A percentile compares a stretch with the other conserved stretches of the same genome.
Conservation (phyloP, 768 basidiomycete species). For the Boletus bicolor region DNA sequence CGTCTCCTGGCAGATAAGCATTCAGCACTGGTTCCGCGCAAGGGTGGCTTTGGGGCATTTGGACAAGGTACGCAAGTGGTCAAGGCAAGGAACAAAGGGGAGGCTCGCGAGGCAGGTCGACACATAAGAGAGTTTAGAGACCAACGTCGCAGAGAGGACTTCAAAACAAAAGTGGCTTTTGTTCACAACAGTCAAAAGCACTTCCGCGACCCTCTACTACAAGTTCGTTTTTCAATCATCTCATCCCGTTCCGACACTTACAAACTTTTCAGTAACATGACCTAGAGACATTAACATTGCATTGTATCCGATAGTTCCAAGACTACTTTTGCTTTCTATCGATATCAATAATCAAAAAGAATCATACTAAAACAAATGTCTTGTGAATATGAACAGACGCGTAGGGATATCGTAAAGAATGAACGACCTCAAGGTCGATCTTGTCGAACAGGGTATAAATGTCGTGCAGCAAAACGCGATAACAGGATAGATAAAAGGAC, state of each 20-base stretch:
- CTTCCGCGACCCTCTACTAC: constrained; percentile 69
- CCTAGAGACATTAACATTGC: constrained; percentile 4
- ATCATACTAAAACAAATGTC: constrained; percentile 9
- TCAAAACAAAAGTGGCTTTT: constrained; percentile 80
- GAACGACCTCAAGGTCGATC: constrained; percentile 38
- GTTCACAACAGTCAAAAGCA: constrained; percentile 87
- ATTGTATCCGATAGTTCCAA: constrained; percentile 1
- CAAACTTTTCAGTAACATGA: constrained; percentile 14
- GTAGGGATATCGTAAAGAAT: constrained; percentile 29
- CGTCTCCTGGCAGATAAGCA: constrained; percentile 78
- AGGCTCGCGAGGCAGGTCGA: constrained; percentile 87
- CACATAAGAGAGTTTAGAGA: constrained; percentile 85
- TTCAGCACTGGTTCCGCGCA: constrained; percentile 77
- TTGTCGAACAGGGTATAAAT: constrained; percentile 38
- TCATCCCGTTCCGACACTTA: background rate
- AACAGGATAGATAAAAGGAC: constrained; percentile 27
- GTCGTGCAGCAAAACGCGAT: constrained; percentile 28
- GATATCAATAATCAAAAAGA: constrained; percentile 8
- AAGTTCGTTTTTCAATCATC: constrained; percentile 31
- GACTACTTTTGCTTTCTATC: constrained; percentile 17
- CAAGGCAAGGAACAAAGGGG: constrained; percentile 90
- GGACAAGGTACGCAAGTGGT: constrained; percentile 80
- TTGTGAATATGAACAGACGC: constrained; percentile 16
- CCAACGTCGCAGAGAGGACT: constrained; percentile 71
- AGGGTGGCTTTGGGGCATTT: constrained; percentile 84